Conservation (phyloP, 2,329 filamentous ascomycete genomes). For the Macrophomina pseudophaseolina region DNA sequence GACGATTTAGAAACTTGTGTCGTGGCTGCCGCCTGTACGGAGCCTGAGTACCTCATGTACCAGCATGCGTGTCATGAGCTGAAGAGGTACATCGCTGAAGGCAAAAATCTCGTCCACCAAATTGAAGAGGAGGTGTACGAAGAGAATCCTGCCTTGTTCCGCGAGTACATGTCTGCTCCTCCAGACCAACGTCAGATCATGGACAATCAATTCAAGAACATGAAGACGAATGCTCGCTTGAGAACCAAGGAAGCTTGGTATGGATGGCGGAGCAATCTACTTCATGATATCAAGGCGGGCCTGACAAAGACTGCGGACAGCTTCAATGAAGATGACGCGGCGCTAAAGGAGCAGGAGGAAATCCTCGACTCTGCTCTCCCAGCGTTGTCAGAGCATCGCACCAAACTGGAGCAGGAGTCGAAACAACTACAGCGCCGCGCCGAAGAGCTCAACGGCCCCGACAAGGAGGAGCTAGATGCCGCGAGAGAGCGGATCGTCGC, state of each 20-base stretch:
- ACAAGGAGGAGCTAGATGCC: conserved; percentile 76
- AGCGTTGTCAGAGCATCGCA: conserved; percentile 63
- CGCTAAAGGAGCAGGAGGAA: conserved; percentile 70
- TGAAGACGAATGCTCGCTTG: conserved; percentile 89
- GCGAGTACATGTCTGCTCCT: conserved; percentile 85
- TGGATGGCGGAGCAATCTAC: conserved; percentile 91
- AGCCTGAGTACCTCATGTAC: conserved; percentile 92
- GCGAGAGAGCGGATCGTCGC: conserved; percentile 71
- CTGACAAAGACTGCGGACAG: conserved; percentile 76
- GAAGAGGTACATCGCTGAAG: conserved; percentile 95
- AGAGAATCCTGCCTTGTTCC: conserved; percentile 89
- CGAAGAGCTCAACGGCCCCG: conserved; percentile 76
- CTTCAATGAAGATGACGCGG: conserved; percentile 74
- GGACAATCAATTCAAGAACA: conserved; percentile 97
- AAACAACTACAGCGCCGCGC: conserved; percentile 73
- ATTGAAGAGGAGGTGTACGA: conserved; percentile 88
- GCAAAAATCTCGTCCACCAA: conserved; percentile 84
- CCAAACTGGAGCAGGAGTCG: conserved; percentile 67
- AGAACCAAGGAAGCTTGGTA: conserved; percentile 98
- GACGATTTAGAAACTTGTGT: conserved; percentile 77
- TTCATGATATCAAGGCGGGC: conserved; percentile 80
- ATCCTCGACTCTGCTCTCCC: conserved; percentile 73
- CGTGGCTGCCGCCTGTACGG: conserved; percentile 85
- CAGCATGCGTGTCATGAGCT: conserved; percentile 95
- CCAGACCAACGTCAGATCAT: conserved; percentile 84